Evolutionary conservation across 208 protist genomes (phyloP), one percentile per base, ranked within the genome.

Genomic region (Leishmania major): DNA sequence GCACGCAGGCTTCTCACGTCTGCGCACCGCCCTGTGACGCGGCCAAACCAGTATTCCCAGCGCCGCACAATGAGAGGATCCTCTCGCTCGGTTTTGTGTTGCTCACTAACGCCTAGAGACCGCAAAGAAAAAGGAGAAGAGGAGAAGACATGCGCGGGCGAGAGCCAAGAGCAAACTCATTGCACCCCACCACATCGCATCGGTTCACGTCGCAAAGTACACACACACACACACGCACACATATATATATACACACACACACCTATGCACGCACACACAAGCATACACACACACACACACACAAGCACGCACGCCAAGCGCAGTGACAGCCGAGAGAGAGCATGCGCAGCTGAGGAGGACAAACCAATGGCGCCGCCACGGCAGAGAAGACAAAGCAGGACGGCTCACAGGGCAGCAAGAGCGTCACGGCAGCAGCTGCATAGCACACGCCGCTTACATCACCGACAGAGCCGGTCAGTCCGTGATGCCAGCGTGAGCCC

Each of bases 91-190:
- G 15, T 70, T 77, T 8, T 82, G 53, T 77, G 45, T 40, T 75
- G 80, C 76, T 75, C 74, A 84, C 67, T 76, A 84, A 84, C 80
- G 53, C 69, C 67, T 84, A 84, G 37, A 80, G 43, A 60, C 62
- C 40, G 73, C 77, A 40, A 67, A 69, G 78, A 40, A 28, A 75
- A 80, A 53, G 51, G 19, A 78, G 45, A 25, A 60, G 13, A 17
- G 40, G 47, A 81, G 64, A 82, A 78, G 22, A 70, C 77, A 51
- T 47, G 60, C 11, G 45, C 4, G 13, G 8, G 15, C n/a, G n/a
- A 37, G 19, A 59, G 19, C 60, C 57, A 22, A 31, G 1, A 57
- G 31, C 35, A 8, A 57, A 71, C 25, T 43, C 75, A 55, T 17
- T n/a, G 51, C n/a, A 37, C 57, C 35, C 60, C 19, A 35, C 71